Percentiles rank a stretch among this genome's conserved stretches.
Evolutionary conservation across 2,329 filamentous ascomycete genomes (phyloP).

Genomic region (Fusarium chuoi): DNA sequence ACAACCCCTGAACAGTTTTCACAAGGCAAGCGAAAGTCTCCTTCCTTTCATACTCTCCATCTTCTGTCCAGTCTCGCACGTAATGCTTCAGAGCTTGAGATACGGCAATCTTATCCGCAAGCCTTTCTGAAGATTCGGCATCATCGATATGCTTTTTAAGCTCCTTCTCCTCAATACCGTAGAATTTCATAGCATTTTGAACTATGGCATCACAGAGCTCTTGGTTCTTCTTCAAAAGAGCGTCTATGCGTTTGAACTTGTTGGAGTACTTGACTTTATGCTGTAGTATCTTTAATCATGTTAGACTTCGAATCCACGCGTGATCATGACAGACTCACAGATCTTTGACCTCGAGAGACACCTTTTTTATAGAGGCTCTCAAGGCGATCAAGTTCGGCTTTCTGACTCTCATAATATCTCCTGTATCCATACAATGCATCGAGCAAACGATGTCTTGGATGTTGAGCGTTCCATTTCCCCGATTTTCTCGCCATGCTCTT

Average conservation of each 20-base stretch:
- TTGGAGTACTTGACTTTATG: slow-evolving; percentile 66
- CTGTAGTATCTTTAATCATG: slow-evolving; percentile 57
- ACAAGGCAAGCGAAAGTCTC: slow-evolving; percentile 55
- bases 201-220: slow-evolving; percentile 59
- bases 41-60: slow-evolving; percentile 58
- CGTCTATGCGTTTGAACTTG: slow-evolving; percentile 58
- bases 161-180: slow-evolving; percentile 56
- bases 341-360: slow-evolving; percentile 49
- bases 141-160: slow-evolving; percentile 55
- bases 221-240: slow-evolving; percentile 57
- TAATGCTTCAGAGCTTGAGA: slow-evolving; percentile 67
- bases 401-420: slow-evolving; percentile 49
- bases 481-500: slow-evolving; percentile 43
- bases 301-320: background rate
- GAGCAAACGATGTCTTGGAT: slow-evolving; percentile 53
- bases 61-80: slow-evolving; percentile 65
- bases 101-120: slow-evolving; percentile 59
- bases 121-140: slow-evolving; percentile 50
- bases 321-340: background rate
- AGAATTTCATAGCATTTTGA: slow-evolving; percentile 56
- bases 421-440: slow-evolving; percentile 53
- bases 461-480: slow-evolving; percentile 49
- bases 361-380: slow-evolving; percentile 49
- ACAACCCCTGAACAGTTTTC: slow-evolving; percentile 46
- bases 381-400: slow-evolving; percentile 51